A percentile compares a stretch with the other conserved stretches of the same genome.
Evolutionary conservation across 2,329 filamentous ascomycete species (phyloP).

Genomic region (Monosporascus sp.): DNA sequence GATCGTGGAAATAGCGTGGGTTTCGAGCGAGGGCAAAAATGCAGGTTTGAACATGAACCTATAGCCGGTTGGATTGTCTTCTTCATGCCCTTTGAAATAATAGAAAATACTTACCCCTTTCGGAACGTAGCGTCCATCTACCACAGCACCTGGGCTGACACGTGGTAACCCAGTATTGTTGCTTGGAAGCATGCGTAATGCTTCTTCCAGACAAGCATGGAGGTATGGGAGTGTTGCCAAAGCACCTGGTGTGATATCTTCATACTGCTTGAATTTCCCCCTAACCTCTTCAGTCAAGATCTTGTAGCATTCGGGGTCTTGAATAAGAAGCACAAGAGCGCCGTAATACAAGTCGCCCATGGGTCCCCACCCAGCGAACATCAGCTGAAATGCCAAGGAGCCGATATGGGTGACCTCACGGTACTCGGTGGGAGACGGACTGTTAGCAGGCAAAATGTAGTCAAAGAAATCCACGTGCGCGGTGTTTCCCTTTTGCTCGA

Average conservation of each 20-base stretch:
- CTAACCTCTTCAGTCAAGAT: slow-evolving; percentile 28
- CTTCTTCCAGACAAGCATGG: slow-evolving; percentile 28
- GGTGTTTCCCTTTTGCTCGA: slow-evolving; percentile 8
- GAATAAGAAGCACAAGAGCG: slow-evolving; percentile 13
- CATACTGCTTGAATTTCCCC: slow-evolving; percentile 18
- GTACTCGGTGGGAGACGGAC: neutral
- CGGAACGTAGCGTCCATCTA: slow-evolving; percentile 17
- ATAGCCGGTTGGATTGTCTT: no score
- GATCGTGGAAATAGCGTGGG: slow-evolving; percentile 4
- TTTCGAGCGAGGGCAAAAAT: neutral
- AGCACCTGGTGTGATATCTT: slow-evolving; percentile 21
- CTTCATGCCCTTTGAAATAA: no score
- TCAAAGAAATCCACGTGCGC: slow-evolving; percentile 17
- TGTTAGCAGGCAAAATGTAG: slow-evolving; percentile 7
- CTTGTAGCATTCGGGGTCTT: slow-evolving; percentile 17
- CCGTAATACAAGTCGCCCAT: slow-evolving; percentile 9
- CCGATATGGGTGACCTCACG: slow-evolving; percentile 7
- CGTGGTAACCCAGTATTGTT: slow-evolving; percentile 17
- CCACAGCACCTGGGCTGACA: slow-evolving; percentile 14
- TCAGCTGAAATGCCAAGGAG: slow-evolving; percentile 10
- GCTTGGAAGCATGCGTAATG: slow-evolving; percentile 26
- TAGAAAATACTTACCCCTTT: slow-evolving; percentile 11
- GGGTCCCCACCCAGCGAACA: slow-evolving; percentile 13
- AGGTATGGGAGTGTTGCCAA: slow-evolving; percentile 26
- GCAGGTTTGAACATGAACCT: neutral